phyloP scores from a whole-genome alignment of 148 eudicot species.

The Fallopia convolvulus region DNA sequence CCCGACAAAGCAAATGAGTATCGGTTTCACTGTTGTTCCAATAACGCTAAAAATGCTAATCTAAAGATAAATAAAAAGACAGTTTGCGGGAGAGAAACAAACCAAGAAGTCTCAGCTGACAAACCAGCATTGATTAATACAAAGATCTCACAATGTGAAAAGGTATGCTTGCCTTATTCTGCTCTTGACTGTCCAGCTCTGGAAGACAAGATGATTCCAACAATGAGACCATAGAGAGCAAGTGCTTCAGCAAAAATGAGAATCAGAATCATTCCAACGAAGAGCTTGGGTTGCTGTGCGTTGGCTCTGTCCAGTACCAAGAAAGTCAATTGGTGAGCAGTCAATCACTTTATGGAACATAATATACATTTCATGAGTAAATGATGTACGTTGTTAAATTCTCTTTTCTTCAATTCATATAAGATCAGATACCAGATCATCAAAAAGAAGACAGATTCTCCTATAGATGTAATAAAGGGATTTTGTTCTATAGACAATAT shows the following conservation, averaged over 20 bases:
- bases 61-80: background rate
- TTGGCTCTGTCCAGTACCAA: slow-evolving; percentile 30
- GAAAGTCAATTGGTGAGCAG: background rate
- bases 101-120: background rate
- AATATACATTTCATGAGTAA: background rate
- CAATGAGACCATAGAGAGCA: slow-evolving; percentile 54
- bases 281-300: slow-evolving; percentile 51
- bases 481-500: background rate
- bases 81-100: background rate
- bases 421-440: background rate
- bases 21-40: background rate
- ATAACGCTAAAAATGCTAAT: slow-evolving; percentile 1
- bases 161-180: slow-evolving; percentile 24
- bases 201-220: slow-evolving; percentile 49
- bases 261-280: slow-evolving; percentile 50
- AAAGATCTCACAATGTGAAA: background rate
- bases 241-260: slow-evolving; percentile 56
- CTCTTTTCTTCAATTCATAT: background rate
- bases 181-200: slow-evolving; percentile 59
- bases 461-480: background rate
- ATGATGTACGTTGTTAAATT: background rate
- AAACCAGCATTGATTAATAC: slow-evolving; percentile 9
- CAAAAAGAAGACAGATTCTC: background rate
- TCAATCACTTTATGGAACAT: background rate
- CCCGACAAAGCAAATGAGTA: background rate